Evolutionary conservation across 495 filamentous ascomycete genomes (phyloP).

Genomic region (Penicillium egyptiacum): DNA sequence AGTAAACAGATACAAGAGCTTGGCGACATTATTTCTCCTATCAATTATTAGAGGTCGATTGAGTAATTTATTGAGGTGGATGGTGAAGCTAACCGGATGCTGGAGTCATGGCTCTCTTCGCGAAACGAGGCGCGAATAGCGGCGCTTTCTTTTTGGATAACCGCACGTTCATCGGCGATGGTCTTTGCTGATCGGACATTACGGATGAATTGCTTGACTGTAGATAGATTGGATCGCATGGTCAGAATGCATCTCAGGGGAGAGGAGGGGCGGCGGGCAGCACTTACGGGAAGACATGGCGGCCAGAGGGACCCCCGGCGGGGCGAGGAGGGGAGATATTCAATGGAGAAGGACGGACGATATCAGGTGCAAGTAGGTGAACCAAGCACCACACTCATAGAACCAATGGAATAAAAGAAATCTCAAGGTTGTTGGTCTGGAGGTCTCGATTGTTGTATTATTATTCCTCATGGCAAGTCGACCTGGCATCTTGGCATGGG

Average conservation of each 20-base stretch:
- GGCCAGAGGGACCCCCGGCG: conserved; percentile 43
- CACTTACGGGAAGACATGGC: conserved; percentile 68
- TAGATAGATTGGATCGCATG: conserved; percentile 10
- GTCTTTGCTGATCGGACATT: conserved; percentile 98
- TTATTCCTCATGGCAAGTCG: conserved; percentile 33
- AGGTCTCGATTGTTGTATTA: conserved; percentile 31
- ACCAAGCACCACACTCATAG: conserved; percentile 12
- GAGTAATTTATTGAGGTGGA: conserved; percentile 9
- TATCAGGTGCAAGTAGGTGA: conserved; percentile 12
- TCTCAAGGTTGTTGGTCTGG: conserved; percentile 9
- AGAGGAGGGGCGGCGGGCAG: conserved; percentile 34
- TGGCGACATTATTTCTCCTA: conserved; percentile 98
- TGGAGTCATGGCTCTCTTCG: conserved; percentile 91
- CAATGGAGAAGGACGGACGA: conserved; percentile 16
- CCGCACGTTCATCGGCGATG: conserved; percentile 95
- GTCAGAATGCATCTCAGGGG: conserved; percentile 36
- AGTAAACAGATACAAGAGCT: conserved; percentile 96
- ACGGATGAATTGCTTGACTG: conserved; percentile 99
- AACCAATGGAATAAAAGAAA: conserved; percentile 15
- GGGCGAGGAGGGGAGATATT: conserved; percentile 27
- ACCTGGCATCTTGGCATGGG: conserved; percentile 36
- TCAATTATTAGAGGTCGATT: conserved; percentile 27
- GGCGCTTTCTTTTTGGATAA: conserved; percentile 98
- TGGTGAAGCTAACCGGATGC: conserved; percentile 64
- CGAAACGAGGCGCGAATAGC: conserved; percentile 94